Evolutionary conservation across 139 green algal genomes (phyloP), one percentile per base, ranked within the genome.

Genomic region (Chlamydomonas schloesseri): DNA sequence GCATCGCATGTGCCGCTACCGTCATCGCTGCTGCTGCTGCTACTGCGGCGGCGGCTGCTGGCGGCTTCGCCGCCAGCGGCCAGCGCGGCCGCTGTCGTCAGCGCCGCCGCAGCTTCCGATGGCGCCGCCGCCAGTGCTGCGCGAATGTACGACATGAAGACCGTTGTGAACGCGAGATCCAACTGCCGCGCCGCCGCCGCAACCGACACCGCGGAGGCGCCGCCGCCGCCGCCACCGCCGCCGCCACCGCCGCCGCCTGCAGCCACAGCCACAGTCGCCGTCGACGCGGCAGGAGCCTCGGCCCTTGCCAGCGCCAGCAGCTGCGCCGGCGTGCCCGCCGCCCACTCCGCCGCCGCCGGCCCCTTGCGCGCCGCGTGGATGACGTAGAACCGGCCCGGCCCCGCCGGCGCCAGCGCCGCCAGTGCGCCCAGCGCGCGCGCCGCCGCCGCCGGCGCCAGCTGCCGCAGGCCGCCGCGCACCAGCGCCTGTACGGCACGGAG

Each of bases 341-440:
- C 71, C 71, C 26, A 65, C 8, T 29, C 9, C 2, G 46, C 46
- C 29, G 72, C 72, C n/a, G 13, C n/a, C n/a, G n/a, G 65, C 60
- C 60, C 60, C 60, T 20, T 23, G 17, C 10, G 17, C 2, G 60
- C 60, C 20, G n/a, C n/a, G 33, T 77, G 42, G 10, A 20, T 20
- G 42, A 29, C 18, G 28, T 65, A 23, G 37, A 65, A 73, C 31
- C 11, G 6, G 18, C 37, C 76, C 2, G 62, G 29, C 2, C 78
- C 78, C 14, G 28, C 34, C 46, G 78, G 78, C 29, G 46, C 78
- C 37, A 84, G 78, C 17, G 33, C 26, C 42, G 64, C 64, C 28
- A 84, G 9, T 4, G 78, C 78, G 29, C 20, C 42, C 64, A 75
- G 37, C 21, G 78, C 78, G 14, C 78, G 78, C 42, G 33, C 33